A percentile compares a stretch with the other conserved stretches of the same genome.
Evolutionary conservation across 179 eudicot species (phyloP).

Genomic region (Vitellaria paradoxa): DNA sequence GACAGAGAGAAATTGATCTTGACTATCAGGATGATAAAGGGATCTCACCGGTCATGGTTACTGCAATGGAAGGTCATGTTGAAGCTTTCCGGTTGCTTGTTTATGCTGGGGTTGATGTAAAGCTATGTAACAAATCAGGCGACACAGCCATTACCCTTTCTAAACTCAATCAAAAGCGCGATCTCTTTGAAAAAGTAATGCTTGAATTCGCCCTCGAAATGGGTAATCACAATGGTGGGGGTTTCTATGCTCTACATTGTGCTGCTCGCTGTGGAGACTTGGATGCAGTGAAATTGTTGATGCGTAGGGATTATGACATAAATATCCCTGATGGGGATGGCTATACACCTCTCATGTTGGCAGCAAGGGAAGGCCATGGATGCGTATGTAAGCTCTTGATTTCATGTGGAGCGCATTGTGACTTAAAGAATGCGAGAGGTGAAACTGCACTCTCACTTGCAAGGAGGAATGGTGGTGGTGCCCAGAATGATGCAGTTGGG

Average conservation of each 20-base stretch:
- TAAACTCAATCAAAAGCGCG: conserved; percentile 35
- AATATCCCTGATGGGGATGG: conserved; percentile 62
- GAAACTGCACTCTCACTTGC: conserved; percentile 75
- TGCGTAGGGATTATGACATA: conserved; percentile 67
- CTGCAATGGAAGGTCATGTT: conserved; percentile 37
- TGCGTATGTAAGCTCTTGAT: conserved; percentile 53
- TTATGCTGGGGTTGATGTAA: conserved; percentile 84
- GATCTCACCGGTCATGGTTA: conserved; percentile 45
- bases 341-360: conserved; percentile 85
- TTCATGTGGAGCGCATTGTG: conserved; percentile 50
- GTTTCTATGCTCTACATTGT: conserved; percentile 73
- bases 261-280: conserved; percentile 78
- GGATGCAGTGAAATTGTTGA: conserved; percentile 55
- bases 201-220: conserved; percentile 77
- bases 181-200: conserved; percentile 74
- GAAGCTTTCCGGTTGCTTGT: conserved; percentile 74
- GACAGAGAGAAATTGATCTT: conserved; percentile 39
- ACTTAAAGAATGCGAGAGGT: conserved; percentile 42
- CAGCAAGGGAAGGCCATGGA: conserved; percentile 75
- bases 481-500: conserved; percentile 37
- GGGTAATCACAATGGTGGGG: conserved; percentile 53
- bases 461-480: conserved; percentile 25
- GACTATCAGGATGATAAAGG: conserved; percentile 67
- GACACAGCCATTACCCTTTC: conserved; percentile 63
- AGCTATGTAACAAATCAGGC: conserved; percentile 53